Evolutionary conservation across 352 stramenopile genomes (phyloP), one percentile per base, ranked within the genome.

Genomic region (Pythium graminicola): DNA sequence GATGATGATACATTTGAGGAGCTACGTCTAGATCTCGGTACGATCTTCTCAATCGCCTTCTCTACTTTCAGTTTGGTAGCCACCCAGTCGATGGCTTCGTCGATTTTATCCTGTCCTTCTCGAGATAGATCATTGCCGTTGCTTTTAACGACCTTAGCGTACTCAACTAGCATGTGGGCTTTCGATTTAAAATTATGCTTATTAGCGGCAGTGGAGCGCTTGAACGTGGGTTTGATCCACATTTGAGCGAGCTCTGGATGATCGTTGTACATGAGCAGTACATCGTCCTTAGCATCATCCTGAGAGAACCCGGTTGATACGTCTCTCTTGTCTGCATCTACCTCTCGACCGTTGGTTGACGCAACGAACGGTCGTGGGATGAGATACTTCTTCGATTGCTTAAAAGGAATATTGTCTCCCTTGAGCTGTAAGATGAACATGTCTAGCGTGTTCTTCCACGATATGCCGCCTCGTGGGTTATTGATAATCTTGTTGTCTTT

Each of bases 131-230:
- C 45, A 27, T 7, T 14, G 13, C 45, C 45, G 45, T 52, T 41
- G 17, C 5, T 26, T 16, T 52, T 52, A 5, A 42, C 2, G 14
- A 52, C 32, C 17, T 28, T 52, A n/a, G 28, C 45, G 29, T 52
- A 52, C 19, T 52, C 45, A 52, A 3, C 43, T 23, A 50, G 29
- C n/a, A 41, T 17, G 32, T 52, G 41, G 19, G 28, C 32, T 27
- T 22, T 24, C 13, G 27, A 40, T 3, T 4, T 28, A 41, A 27
- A 52, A 14, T 36, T 36, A 14, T 36, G 31, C 14, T 36, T 36
- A 36, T 36, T 36, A 36, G 31, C 8, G 14, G 31, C 31, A 36
- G 31, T 36, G 8, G 31, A 36, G 31, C 31, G 31, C 19, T 52
- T 52, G 16, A 20, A 23, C 17, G 32, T n/a, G 19, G 45, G 45